Evolutionary conservation across 345 rosid genomes (phyloP).

Genomic region (Eucalyptus marginata): DNA sequence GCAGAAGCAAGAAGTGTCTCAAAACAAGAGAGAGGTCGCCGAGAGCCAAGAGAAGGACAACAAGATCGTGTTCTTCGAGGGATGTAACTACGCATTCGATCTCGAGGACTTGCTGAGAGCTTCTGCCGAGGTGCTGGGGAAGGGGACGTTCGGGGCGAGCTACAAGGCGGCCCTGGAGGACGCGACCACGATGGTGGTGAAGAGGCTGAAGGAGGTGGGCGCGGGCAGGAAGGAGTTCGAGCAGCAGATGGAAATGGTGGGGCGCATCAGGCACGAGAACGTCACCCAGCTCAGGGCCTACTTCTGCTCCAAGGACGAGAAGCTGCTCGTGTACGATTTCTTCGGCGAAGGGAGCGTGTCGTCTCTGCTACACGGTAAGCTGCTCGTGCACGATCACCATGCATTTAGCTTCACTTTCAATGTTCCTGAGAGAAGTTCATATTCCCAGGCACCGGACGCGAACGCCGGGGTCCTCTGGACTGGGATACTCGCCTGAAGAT

Average conservation of each 20-base stretch:
- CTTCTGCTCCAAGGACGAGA: constrained; percentile 90
- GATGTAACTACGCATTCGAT: constrained; percentile 68
- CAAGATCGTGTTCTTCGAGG: constrained; percentile 77
- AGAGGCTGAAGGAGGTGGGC: constrained; percentile 82
- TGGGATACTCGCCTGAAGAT: constrained; percentile 78
- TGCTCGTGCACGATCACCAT: neutral
- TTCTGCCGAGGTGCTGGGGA: constrained; percentile 95
- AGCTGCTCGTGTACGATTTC: constrained; percentile 81
- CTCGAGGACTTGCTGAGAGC: constrained; percentile 88
- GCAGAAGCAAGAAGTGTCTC: constrained; percentile 28
- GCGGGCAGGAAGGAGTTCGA: constrained; percentile 69
- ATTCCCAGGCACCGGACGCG: constrained; percentile 46
- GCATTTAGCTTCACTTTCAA: neutral
- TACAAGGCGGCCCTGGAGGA: constrained; percentile 89
- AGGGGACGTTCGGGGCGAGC: constrained; percentile 83
- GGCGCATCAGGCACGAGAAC: constrained; percentile 70
- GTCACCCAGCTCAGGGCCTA: constrained; percentile 73
- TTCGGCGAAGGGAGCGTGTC: constrained; percentile 60
- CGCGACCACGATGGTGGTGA: constrained; percentile 69
- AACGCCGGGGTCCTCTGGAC: constrained; percentile 39
- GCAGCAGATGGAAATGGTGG: constrained; percentile 78
- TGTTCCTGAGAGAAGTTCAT: neutral
- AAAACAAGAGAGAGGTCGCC: constrained; percentile 23
- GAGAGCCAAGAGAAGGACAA: constrained; percentile 45
- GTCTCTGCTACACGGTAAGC: constrained; percentile 65